A percentile compares a stretch with the other conserved stretches of the same genome.
These are phyloP conservation scores for Cyberlindnera bimundalis DNA, from an alignment of 805 yeast species.

Conservation along the genomic window DNA sequence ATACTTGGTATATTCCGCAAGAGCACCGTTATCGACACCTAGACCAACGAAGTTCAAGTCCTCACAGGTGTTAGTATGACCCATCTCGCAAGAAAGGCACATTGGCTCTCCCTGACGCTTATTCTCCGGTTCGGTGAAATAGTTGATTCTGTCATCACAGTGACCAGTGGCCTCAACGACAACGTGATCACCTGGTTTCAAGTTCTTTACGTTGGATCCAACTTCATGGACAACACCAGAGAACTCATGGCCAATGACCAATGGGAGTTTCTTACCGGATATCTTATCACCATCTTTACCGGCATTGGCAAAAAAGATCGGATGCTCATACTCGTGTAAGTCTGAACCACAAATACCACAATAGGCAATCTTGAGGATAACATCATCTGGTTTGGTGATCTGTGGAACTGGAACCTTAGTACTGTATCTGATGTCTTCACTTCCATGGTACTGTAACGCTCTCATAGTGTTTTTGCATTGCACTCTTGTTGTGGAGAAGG, in stretches of 20 bases:
- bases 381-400: conserved; percentile 37
- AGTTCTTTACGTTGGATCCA: conserved; percentile 46
- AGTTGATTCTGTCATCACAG: conserved; percentile 36
- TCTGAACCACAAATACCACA: conserved; percentile 64
- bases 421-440: conserved; percentile 35
- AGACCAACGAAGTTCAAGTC: conserved; percentile 44
- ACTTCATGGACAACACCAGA: conserved; percentile 54
- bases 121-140: conserved; percentile 25
- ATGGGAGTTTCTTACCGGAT: conserved; percentile 41
- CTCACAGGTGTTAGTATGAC: conserved; percentile 44
- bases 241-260: conserved; percentile 61
- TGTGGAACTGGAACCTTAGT: conserved; percentile 34
- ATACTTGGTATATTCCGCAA: conserved; percentile 43
- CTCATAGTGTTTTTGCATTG: neutral
- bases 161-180: conserved; percentile 51
- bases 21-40: conserved; percentile 47
- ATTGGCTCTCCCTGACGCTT: conserved; percentile 17
- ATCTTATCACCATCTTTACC: conserved; percentile 28
- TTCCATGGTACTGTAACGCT: conserved; percentile 39
- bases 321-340: conserved; percentile 56
- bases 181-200: conserved; percentile 52
- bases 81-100: conserved; percentile 43
- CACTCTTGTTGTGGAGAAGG: neutral
- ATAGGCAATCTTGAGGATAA: conserved; percentile 41
- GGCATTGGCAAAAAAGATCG: conserved; percentile 59